Evolutionary conservation across 129 eudicot species (phyloP).

Genomic region (Saussurea involucrata): DNA sequence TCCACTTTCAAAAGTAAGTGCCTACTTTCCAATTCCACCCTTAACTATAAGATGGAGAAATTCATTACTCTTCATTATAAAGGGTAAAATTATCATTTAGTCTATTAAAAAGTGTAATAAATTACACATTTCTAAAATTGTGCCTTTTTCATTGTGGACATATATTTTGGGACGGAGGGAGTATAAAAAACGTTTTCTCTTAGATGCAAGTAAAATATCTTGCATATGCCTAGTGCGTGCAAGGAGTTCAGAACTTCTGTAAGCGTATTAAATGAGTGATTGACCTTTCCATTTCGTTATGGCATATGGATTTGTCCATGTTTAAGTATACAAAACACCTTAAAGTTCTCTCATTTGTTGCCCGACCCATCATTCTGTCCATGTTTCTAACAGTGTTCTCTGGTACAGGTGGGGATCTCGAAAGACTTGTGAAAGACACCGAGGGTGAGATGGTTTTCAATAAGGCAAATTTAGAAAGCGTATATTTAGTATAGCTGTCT

Average conservation of each 20-base stretch:
- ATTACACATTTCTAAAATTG: not conserved
- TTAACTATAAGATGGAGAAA: not conserved
- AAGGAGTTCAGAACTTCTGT: not conserved
- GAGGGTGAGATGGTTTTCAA: slow-evolving; percentile 58
- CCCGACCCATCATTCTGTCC: not conserved
- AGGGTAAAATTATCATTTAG: not conserved
- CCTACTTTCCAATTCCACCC: not conserved
- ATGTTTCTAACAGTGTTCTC: slow-evolving; percentile 20
- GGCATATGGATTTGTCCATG: not conserved
- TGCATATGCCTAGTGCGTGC: not conserved
- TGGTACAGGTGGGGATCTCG: slow-evolving; percentile 76
- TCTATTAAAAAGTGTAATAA: not conserved
- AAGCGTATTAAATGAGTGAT: not conserved
- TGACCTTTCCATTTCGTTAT: not conserved
- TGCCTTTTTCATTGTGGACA: not conserved
- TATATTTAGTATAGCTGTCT: not conserved
- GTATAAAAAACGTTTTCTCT: not conserved
- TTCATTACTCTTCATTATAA: not conserved
- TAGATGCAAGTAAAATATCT: not conserved
- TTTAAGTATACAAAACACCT: not conserved
- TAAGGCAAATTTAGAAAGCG: not conserved
- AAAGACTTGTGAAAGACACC: slow-evolving; percentile 76
- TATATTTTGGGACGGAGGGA: not conserved
- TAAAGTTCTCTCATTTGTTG: not conserved
- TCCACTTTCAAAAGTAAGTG: not conserved